Evolutionary conservation across 2,329 filamentous ascomycete species (phyloP), one percentile per base, ranked within the genome.

Genomic region (Escovopsis sp.): DNA sequence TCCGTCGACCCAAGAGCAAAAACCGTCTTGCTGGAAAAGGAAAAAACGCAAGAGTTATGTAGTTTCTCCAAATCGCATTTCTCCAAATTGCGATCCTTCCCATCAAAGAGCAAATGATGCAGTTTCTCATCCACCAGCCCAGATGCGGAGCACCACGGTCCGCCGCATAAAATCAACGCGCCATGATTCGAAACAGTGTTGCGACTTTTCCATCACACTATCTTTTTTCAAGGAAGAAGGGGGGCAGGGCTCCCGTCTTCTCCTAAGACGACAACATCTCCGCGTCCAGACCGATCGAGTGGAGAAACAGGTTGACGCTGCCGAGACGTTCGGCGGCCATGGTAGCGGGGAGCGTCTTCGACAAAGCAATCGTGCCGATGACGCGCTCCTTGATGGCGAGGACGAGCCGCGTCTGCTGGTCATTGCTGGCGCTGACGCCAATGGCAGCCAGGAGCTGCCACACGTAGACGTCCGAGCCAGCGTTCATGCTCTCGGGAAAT

Each of bases 271-370:
- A 56, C 41, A 76, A 57, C 35, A 79, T 60, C 48, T 94, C 90
- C 34, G 98, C 90, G 62, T 98, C 90, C 53, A 98, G 69, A n/a
- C 90, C 90, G 58, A 98, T 94, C 37, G 88, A 90, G 51, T 86
- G 80, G 87, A 98, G 94, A 58, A 98, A 98, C 37, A 98, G 63
- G 55, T 98, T 98, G 46, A 98, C 90, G 52, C 94, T 94, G 39
- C 80, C 79, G 39, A 94, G 66, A 40, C 88, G 78, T 53, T 84
- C 77, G 40, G 76, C 76, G 11, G 82, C 78, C 76, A 96, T 84
- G 38, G 90, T 81, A 13, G 78, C 70, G 14, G 90, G 88, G 25
- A 98, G 66, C 2, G 84, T 88, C 68, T 94, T 94, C 49, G 84
- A 80, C 35, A 93, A 74, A 21, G 72, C 66, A 10, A 98, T 85